These are phyloP conservation scores for Coemansia interrupta DNA, from an alignment of 192 early-diverging fungal genomes.

Conservation along the genomic window DNA sequence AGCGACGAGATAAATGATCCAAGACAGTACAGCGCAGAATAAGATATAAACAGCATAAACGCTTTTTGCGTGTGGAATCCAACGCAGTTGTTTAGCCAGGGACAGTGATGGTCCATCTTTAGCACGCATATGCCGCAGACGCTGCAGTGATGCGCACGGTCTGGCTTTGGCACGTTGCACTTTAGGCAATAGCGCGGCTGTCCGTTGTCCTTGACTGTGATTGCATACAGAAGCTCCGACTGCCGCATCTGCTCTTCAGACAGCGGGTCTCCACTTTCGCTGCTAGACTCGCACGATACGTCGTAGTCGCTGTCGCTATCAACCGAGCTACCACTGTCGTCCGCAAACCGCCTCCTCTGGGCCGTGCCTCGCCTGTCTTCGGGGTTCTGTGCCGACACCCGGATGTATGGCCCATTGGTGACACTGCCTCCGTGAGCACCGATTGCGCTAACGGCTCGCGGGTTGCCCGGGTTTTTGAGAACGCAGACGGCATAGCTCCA, in stretches of 20 bases:
- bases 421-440: constrained; percentile 12
- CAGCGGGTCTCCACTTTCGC: constrained; percentile 20
- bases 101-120: constrained; percentile 76
- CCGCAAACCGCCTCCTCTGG: constrained; percentile 16
- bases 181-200: constrained; percentile 52
- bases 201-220: constrained; percentile 48
- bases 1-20: constrained; percentile 11
- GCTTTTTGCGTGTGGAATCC: constrained; percentile 73
- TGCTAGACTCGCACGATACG: constrained; percentile 4
- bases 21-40: constrained; percentile 28
- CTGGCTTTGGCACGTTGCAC: constrained; percentile 67
- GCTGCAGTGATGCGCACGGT: constrained; percentile 77
- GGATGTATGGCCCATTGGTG: constrained; percentile 10
- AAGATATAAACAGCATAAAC: constrained; percentile 63
- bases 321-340: constrained; percentile 2
- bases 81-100: constrained; percentile 80
- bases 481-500: constrained; percentile 46
- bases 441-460: constrained; percentile 2
- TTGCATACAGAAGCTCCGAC: constrained; percentile 31
- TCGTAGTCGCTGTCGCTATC: constrained; percentile 16
- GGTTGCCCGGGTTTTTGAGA: constrained; percentile 26
- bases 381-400: neutral
- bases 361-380: constrained; percentile 1
- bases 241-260: constrained; percentile 31
- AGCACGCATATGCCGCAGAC: constrained; percentile 72